Evolutionary conservation across 2,329 filamentous ascomycete genomes (phyloP), one percentile per base, ranked within the genome.

Genomic region (Penicillium sp.): DNA sequence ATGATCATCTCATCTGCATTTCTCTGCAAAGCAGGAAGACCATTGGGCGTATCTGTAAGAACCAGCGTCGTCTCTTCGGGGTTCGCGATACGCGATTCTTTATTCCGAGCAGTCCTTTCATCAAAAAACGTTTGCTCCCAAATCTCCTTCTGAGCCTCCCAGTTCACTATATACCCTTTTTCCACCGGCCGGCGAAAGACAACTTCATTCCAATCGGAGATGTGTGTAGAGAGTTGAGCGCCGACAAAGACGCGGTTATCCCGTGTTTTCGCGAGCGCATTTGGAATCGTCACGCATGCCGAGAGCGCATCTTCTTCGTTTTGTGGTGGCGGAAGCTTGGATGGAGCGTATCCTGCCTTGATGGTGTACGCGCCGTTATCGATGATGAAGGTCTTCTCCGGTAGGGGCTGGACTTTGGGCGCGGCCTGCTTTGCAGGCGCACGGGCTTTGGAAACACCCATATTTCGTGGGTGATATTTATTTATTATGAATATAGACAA

Each of bases 1-100:
- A 99, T 97, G 1, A 97, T 84, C 68, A 99, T 91, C 77, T 99
- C 93, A 68, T 99, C 94, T 64, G 90, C 91, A 70, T 97, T 94
- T 40, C 87, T 84, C 73, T 97, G 91, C 61, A 99, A 75, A 12
- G 86, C 85, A 0, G 88, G 86, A 56, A 96, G 81, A 3, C 87
- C 86, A 73, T 95, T 96, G 3, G 91, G 88, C 47, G 91, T 88
- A 72, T 99, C 94, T 1, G 89, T 86, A 51, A 97, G 81, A 3
- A 99, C 76, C 57, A 99, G 75, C 48, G 91, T 87, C n/a, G 91
- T 94, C 55, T 93, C 87, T 53, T 81, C 78, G 0, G 93, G 90
- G 63, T 95, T 87, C 70, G 65, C 57, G 52, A 73, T 66, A 16
- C 66, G 65, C 42, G 68, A 35, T 21, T 69, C 66, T 52, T 68